Conservation (phyloP, 768 basidiomycete genomes). For the Serendipita sp. region DNA sequence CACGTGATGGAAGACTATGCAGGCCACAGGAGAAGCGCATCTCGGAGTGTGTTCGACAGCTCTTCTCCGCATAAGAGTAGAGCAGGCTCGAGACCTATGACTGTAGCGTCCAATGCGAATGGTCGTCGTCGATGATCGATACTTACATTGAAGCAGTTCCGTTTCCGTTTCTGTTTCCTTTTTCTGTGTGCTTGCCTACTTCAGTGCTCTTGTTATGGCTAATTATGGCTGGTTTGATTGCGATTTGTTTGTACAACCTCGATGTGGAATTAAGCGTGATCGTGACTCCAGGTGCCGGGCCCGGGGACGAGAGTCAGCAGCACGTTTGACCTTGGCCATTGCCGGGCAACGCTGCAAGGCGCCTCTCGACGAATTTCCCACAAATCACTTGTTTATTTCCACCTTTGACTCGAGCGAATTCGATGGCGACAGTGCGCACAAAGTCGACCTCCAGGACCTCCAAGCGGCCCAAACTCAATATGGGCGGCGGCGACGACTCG, state of each 20-base stretch:
- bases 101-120: background rate
- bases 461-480: slow-evolving; percentile 3
- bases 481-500: background rate
- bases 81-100: background rate
- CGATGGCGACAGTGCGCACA: background rate
- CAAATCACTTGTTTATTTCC: background rate
- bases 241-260: too few species aligned
- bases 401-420: background rate
- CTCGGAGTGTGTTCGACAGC: background rate
- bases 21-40: background rate
- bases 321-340: slow-evolving; percentile 6
- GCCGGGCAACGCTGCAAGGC: slow-evolving; percentile 4
- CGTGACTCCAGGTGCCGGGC: too few species aligned
- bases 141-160: too few species aligned
- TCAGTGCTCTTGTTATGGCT: background rate
- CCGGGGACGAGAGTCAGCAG: slow-evolving; percentile 2
- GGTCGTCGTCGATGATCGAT: background rate
- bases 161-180: background rate
- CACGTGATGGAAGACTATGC: too few species aligned
- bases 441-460: background rate
- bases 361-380: background rate
- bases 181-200: background rate
- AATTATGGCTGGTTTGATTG: too few species aligned
- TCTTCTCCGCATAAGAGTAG: background rate
- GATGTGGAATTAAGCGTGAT: too few species aligned